These are phyloP conservation scores for Candida adriatica DNA, from an alignment of 805 yeast genomes.

Conservation along the genomic window DNA sequence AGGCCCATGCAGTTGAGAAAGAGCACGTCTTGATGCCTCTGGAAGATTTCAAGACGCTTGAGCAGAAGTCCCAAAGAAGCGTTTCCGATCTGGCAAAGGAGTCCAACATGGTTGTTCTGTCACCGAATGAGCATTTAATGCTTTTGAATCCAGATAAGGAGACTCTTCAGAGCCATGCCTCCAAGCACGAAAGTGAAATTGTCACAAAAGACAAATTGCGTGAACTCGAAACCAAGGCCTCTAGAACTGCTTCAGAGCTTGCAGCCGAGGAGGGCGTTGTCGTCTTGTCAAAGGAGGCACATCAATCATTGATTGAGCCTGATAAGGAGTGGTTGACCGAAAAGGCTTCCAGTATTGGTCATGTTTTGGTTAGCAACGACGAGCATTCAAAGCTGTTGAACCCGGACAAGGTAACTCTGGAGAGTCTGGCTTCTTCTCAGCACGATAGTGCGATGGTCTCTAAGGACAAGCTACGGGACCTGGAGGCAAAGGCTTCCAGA, in stretches of 20 bases:
- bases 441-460: conserved; percentile 7
- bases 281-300: conserved; percentile 13
- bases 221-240: neutral
- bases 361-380: conserved; percentile 1
- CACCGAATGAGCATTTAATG: conserved; percentile 11
- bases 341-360: neutral
- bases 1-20: conserved; percentile 9
- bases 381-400: conserved; percentile 14
- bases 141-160: conserved; percentile 10
- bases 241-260: conserved; percentile 1
- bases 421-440: too few relatives aligned
- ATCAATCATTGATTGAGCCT: neutral
- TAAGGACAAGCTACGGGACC: conserved; percentile 2
- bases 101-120: conserved; percentile 8
- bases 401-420: too few relatives aligned
- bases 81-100: conserved; percentile 20
- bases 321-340: neutral
- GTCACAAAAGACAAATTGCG: too few relatives aligned
- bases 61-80: conserved; percentile 12
- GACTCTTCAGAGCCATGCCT: too few relatives aligned
- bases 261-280: conserved; percentile 2
- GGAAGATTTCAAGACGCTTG: conserved; percentile 8
- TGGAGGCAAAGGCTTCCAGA: conserved; percentile 12
- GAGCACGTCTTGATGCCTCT: conserved; percentile 8
- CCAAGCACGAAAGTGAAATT: conserved; percentile 1